phyloP scores from a whole-genome alignment of 2,329 filamentous ascomycete genomes.

The Fusarium solani-melongenae region DNA sequence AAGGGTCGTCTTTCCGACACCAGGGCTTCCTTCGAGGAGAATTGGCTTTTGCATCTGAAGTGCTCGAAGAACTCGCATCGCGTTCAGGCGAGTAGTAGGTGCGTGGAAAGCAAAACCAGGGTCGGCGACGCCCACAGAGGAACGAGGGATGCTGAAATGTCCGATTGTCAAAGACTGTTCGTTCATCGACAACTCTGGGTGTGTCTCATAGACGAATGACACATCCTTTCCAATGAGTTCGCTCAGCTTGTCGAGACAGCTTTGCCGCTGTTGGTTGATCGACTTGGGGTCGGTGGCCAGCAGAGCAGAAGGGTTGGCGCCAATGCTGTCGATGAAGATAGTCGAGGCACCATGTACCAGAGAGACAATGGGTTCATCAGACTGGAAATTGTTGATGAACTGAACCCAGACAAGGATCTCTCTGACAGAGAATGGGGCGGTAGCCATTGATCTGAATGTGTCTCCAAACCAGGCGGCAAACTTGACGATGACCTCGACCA shows the following conservation, averaged over 20 bases:
- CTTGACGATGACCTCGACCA: conserved; percentile 78
- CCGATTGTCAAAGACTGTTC: conserved; percentile 72
- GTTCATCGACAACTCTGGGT: conserved; percentile 68
- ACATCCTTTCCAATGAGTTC: conserved; percentile 74
- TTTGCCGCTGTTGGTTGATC: conserved; percentile 75
- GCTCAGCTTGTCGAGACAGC: conserved; percentile 79
- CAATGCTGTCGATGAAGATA: conserved; percentile 94
- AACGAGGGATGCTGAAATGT: conserved; percentile 73
- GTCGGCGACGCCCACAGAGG: conserved; percentile 53
- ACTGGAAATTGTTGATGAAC: conserved; percentile 80
- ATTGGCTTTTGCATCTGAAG: conserved; percentile 92
- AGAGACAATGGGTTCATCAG: conserved; percentile 57
- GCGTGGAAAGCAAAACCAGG: conserved; percentile 76
- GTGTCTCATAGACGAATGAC: conserved; percentile 70
- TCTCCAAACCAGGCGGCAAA: conserved; percentile 95
- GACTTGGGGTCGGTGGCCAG: conserved; percentile 77
- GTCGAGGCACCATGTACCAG: conserved; percentile 89
- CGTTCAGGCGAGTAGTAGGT: conserved; percentile 89
- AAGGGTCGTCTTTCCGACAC: conserved; percentile 96
- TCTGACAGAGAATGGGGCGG: conserved; percentile 86
- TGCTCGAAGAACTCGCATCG: conserved; percentile 89
- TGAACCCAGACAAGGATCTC: conserved; percentile 94
- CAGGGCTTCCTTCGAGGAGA: conserved; percentile 94
- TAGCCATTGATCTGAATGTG: conserved; percentile 79
- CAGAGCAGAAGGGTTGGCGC: conserved; percentile 92